Evolutionary conservation across 2,329 filamentous ascomycete genomes (phyloP), one percentile per base, ranked within the genome.

Genomic region (Microsporum audouinii): DNA sequence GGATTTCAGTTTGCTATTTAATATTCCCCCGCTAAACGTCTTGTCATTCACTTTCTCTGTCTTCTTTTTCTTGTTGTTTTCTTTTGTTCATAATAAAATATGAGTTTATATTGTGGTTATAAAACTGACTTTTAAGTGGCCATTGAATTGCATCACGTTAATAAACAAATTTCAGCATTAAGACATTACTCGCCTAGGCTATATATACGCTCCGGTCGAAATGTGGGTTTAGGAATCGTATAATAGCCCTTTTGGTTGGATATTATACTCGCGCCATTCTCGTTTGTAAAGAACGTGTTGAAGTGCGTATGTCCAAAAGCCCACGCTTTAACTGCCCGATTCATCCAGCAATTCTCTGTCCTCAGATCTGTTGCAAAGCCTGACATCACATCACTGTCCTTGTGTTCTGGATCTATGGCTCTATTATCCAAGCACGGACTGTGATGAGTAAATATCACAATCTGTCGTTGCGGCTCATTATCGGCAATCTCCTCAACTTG

Each of bases 291-390:
- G 23, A 69, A 66, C 65, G 73, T 76, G 62, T 73, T 76, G 63
- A 68, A 75, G 65, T 78, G 75, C 4, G 75, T 78, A 65, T 78
- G 76, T 2, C 76, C 75, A 69, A 76, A 78, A 5, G 70, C 76
- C 76, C 76, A 78, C 0, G 73, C 14, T 61, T 67, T 72, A 12
- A 78, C 75, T 1, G 55, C 64, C 0, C 47, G 53, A 49, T 63
- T 69, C 17, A 36, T 69, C 71, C 72, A 77, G 63, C 75, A 78
- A 1, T 8, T 5, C 61, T 77, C 69, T 3, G 36, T 49, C 0
- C 63, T 67, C 55, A 78, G 62, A 64, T 77, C 72, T 1, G 76
- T 75, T 33, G 69, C 68, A 59, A 78, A 78, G 0, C 67, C 75
- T 0, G 65, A 68, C 2, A 64, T 62, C 17, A 68, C 65, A 7